These are phyloP conservation scores for Iberis pinnata DNA, from an alignment of 345 rosid genomes.

Conservation along the genomic window DNA sequence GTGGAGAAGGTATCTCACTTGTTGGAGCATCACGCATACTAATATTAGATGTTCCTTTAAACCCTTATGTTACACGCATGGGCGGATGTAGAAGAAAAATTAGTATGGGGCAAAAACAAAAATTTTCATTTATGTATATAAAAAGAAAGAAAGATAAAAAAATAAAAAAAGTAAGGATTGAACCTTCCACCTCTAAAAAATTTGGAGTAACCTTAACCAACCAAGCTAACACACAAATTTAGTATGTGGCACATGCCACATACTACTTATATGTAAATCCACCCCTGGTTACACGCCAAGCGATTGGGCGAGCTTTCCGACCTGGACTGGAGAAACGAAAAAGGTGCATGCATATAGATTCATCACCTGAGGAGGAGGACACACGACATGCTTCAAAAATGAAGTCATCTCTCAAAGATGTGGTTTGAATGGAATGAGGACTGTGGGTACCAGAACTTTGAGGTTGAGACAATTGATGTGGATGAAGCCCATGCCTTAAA, in stretches of 20 bases:
- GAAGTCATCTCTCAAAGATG: conserved; percentile 80
- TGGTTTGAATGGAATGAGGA: conserved; percentile 96
- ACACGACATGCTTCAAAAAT: conserved; percentile 67
- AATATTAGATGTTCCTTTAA: conserved; percentile 77
- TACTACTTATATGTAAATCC: too few relatives aligned
- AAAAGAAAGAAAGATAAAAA: too few relatives aligned
- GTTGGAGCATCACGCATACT: conserved; percentile 92
- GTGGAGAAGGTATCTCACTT: conserved; percentile 93
- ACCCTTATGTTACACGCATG: conserved; percentile 97
- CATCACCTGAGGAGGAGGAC: conserved; percentile 86
- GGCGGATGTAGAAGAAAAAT: too few relatives aligned
- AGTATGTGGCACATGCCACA: too few relatives aligned
- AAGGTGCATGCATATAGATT: conserved; percentile 73
- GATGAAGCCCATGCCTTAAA: conserved; percentile 42
- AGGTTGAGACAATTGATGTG: conserved; percentile 50
- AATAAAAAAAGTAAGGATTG: too few relatives aligned
- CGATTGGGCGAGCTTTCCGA: conserved; percentile 83
- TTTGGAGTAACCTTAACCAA: too few relatives aligned
- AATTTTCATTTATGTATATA: too few relatives aligned
- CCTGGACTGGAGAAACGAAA: conserved; percentile 84
- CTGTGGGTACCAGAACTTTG: conserved; percentile 53
- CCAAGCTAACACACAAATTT: too few relatives aligned
- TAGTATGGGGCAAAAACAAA: too few relatives aligned
- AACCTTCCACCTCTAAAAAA: too few relatives aligned
- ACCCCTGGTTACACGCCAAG: too few relatives aligned